Base-by-base conservation (phyloP, 257 asterid species). In the Fraxinus americana region DNA sequence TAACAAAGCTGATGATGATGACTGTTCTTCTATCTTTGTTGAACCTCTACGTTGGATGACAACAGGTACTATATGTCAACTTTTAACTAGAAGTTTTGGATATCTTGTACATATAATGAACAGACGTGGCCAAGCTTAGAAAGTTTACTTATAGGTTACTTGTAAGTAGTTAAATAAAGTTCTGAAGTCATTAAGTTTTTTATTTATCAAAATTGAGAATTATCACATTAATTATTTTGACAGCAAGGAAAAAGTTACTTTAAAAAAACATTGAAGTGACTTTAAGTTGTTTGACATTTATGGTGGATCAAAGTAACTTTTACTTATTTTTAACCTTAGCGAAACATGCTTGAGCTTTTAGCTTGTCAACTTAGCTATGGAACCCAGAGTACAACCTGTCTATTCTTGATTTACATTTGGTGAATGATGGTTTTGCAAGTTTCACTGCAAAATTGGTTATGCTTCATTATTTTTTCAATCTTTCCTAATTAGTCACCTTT, bases 31-130 rank as follows among this genome's bases (percentile, higher is more conserved):
- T 36, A 71, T 96, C 85, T 96, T 96, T 81, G 89, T 95, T 65
- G 99, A 95, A 93, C 99, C 99, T 79, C 96, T 95, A 23, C 91
- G 91, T 74, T 95, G 98, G 99, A 95, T 95, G 99, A 87, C 85
- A 78, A 80, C 90, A 86, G 98, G 99, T 95, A 85, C 50, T 2
- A n/a, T 32, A 41, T 4, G 13, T 11, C 77, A 1, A n/a, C 35
- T 25, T 10, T n/a, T n/a, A 57, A n/a, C 66, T 57, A 19, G 66
- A n/a, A 57, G 1, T 57, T 57, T 57, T n/a, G 29, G 66, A n/a
- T 57, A 57, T n/a, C 29, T 57, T 57, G 27, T 16, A 4, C 66
- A 57, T 57, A 57, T n/a, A 43, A 43, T 43, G 52, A 43, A 14
- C 17, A 4, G 52, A 43, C 1, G 17, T 43, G 52, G 16, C 17